Percentiles rank a stretch among this genome's conserved stretches.
Conservation (phyloP, 176 grass and related monocot genomes). For the Avena insularis region DNA sequence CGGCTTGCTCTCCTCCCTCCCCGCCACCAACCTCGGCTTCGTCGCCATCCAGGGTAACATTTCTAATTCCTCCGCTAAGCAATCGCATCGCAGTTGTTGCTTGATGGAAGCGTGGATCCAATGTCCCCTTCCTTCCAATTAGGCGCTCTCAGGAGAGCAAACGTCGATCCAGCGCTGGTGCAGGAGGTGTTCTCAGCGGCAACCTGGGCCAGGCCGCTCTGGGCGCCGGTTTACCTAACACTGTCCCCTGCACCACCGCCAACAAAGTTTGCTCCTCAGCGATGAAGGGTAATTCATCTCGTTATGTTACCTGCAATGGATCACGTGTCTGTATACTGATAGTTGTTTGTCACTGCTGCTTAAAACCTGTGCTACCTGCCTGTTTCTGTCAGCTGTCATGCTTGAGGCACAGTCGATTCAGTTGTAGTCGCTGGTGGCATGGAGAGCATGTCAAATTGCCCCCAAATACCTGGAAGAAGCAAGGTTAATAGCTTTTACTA, state of each 20-base stretch:
- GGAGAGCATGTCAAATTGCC: constrained; percentile 95
- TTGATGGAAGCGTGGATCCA: not conserved
- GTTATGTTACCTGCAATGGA: too few species aligned
- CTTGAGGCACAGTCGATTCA: constrained; percentile 87
- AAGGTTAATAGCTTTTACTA: constrained; percentile 48
- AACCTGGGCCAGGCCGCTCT: constrained; percentile 85
- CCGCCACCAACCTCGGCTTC: constrained; percentile 85
- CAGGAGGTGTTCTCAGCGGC: constrained; percentile 88
- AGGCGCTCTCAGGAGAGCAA: constrained; percentile 81
- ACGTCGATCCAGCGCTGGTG: constrained; percentile 70
- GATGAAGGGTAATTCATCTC: constrained; percentile 60
- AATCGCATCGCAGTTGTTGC: not conserved
- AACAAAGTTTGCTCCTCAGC: constrained; percentile 92
- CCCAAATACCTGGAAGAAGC: constrained; percentile 84
- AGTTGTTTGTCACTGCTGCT: not conserved
- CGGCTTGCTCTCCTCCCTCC: constrained; percentile 75
- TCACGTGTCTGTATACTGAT: too few species aligned
- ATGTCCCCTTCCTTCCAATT: not conserved
- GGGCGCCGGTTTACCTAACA: constrained; percentile 69
- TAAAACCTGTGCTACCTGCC: not conserved
- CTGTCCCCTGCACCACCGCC: constrained; percentile 73
- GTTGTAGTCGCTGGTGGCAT: constrained; percentile 91
- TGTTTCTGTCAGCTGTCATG: constrained; percentile 64
- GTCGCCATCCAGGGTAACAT: constrained; percentile 74
- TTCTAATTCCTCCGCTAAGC: not conserved